phyloP scores from a whole-genome alignment of 768 basidiomycete species.

The Boletellus ananiceps region DNA sequence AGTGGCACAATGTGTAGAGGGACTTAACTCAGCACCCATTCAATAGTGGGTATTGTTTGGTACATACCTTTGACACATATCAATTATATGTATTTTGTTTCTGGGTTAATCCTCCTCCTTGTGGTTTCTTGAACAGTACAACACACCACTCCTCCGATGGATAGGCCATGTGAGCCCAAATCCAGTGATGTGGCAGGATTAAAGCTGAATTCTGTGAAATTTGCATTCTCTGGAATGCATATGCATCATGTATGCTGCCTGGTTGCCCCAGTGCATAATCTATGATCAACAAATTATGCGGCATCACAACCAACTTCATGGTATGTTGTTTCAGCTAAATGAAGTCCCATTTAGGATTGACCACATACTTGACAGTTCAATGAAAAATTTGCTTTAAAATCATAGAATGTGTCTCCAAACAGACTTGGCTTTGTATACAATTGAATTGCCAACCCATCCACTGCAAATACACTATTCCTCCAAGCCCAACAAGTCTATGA shows the following conservation, averaged over 20 bases:
- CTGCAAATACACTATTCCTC: background rate
- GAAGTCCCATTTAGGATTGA: no score
- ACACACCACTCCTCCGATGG: background rate
- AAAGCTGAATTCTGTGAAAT: background rate
- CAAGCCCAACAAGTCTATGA: background rate
- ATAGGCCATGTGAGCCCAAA: background rate
- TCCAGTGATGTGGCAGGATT: no score
- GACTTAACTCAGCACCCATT: no score
- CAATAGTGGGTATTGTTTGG: background rate
- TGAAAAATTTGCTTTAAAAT: no score
- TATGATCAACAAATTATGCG: slow-evolving; percentile 17
- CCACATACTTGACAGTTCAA: no score
- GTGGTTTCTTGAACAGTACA: background rate
- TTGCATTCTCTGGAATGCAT: background rate
- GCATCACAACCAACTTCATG: slow-evolving; percentile 21
- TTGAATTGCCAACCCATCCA: no score
- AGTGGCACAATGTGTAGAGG: no score
- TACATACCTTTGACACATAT: slow-evolving; percentile 1
- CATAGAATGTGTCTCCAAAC: no score
- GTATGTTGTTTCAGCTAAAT: no score
- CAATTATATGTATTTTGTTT: background rate
- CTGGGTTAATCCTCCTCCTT: background rate
- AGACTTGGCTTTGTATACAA: no score
- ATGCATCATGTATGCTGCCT: no score
- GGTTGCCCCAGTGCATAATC: background rate